phyloP scores from a whole-genome alignment of 352 stramenopile species.

The Thalassiosira mediterranea region DNA sequence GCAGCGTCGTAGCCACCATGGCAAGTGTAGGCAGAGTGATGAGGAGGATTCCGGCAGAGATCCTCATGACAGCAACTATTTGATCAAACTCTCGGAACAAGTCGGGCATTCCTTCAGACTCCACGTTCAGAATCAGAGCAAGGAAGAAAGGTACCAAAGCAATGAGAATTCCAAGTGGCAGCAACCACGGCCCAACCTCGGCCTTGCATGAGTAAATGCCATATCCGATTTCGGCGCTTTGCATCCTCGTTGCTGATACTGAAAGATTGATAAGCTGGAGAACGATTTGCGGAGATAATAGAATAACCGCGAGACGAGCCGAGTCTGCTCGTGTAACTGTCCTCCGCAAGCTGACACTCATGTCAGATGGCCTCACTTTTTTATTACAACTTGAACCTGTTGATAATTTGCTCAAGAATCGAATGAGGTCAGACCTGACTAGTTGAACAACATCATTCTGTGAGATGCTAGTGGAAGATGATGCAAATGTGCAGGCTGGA shows the following conservation, averaged over 20 bases:
- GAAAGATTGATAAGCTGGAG: conserved; percentile 20
- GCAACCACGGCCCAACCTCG: neutral
- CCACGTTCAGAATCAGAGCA: conserved; percentile 10
- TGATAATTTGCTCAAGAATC: conserved; percentile 14
- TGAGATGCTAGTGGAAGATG: neutral
- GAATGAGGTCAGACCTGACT: conserved; percentile 5
- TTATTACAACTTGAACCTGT: conserved; percentile 8
- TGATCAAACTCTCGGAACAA: conserved; percentile 14
- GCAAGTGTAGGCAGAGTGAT: conserved; percentile 14
- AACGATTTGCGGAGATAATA: conserved; percentile 9
- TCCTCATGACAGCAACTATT: neutral
- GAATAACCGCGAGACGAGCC: neutral
- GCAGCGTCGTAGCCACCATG: neutral
- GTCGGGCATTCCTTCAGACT: conserved; percentile 1
- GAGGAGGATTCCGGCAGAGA: conserved; percentile 3
- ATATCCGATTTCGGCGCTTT: conserved; percentile 13
- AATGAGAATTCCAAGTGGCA: conserved; percentile 16
- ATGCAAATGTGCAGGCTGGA: conserved; percentile 2
- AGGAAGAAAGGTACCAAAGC: conserved; percentile 13
- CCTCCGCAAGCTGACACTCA: neutral
- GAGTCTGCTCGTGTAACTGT: conserved; percentile 11
- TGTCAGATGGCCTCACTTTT: neutral
- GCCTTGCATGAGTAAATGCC: conserved; percentile 6
- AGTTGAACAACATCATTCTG: conserved; percentile 5
- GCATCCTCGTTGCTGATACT: conserved; percentile 7